A percentile compares a stretch with the other conserved stretches of the same genome.
These are phyloP conservation scores for Collybia sp. DNA, from an alignment of 768 basidiomycete genomes.

Conservation along the genomic window DNA sequence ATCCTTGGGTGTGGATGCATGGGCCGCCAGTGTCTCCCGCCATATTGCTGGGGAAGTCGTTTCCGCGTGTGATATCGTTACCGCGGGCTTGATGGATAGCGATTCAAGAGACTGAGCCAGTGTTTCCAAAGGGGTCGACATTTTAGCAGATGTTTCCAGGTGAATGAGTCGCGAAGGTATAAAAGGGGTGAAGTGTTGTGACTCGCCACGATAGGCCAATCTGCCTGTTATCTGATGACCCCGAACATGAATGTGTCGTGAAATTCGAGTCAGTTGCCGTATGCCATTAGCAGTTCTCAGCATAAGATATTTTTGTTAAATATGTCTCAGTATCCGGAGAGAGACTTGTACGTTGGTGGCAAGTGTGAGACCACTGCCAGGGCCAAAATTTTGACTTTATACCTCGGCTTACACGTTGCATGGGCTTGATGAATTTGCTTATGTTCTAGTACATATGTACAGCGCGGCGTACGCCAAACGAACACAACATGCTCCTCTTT, in stretches of 20 bases:
- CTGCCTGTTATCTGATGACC: slow-evolving; percentile 29
- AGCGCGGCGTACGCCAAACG: too few species aligned
- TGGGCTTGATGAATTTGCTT: too few species aligned
- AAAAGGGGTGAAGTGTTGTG: slow-evolving; percentile 20
- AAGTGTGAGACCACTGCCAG: too few species aligned
- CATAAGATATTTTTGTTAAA: slow-evolving; percentile 16
- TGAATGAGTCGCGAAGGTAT: slow-evolving; percentile 8
- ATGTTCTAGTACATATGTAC: too few species aligned
- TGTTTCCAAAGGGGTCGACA: slow-evolving; percentile 26
- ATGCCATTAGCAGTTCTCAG: slow-evolving; percentile 24
- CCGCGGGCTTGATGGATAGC: slow-evolving; percentile 51
- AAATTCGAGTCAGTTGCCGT: slow-evolving; percentile 26
- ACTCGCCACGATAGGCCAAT: slow-evolving; percentile 28
- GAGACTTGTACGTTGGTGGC: too few species aligned
- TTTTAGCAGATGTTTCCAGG: slow-evolving; percentile 6
- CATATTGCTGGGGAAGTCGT: slow-evolving; percentile 72
- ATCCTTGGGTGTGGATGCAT: slow-evolving; percentile 43
- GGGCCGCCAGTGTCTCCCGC: slow-evolving; percentile 64
- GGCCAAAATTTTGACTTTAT: too few species aligned
- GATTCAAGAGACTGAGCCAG: slow-evolving; percentile 39
- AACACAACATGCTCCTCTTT: too few species aligned
- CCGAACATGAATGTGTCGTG: slow-evolving; percentile 6
- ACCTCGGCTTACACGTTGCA: too few species aligned
- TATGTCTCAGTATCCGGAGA: too few species aligned
- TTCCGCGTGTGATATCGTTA: slow-evolving; percentile 50